Evolutionary conservation across 495 filamentous ascomycete genomes (phyloP).

Genomic region (Apodospora peruviana): DNA sequence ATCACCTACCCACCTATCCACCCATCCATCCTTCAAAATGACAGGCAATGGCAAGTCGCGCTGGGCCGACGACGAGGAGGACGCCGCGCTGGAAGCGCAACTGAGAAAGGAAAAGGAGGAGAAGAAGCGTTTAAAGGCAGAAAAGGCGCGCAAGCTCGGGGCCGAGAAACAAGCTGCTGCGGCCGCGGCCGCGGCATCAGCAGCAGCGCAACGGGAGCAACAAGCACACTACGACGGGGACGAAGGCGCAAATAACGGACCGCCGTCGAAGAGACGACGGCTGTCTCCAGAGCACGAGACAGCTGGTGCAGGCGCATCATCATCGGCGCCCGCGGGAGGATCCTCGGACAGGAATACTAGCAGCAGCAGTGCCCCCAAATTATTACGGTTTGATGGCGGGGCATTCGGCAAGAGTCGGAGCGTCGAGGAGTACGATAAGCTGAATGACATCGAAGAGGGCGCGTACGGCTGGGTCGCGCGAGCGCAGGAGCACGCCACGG

Average conservation of each 20-base stretch:
- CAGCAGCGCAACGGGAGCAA: slow-evolving; percentile 9
- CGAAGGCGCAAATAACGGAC: slow-evolving; percentile 26
- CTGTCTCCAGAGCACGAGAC: slow-evolving; percentile 36
- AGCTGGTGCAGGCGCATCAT: slow-evolving; percentile 5
- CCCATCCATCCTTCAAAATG: slow-evolving; percentile 36
- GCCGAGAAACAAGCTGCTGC: slow-evolving; percentile 44
- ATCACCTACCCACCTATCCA: not conserved
- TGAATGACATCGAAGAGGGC: slow-evolving; percentile 97
- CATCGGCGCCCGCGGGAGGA: not conserved
- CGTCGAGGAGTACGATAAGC: slow-evolving; percentile 81
- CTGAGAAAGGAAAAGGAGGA: slow-evolving; percentile 84
- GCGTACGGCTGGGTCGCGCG: slow-evolving; percentile 92
- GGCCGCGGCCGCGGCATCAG: slow-evolving; percentile 19
- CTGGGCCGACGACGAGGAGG: slow-evolving; percentile 80
- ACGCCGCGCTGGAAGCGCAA: slow-evolving; percentile 64
- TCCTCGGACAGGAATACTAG: slow-evolving; percentile 5
- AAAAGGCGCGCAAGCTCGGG: slow-evolving; percentile 71
- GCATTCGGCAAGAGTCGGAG: slow-evolving; percentile 68
- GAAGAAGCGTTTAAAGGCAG: slow-evolving; percentile 79
- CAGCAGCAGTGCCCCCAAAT: slow-evolving; percentile 27
- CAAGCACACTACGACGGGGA: slow-evolving; percentile 17
- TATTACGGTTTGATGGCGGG: slow-evolving; percentile 65
- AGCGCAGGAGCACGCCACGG: slow-evolving; percentile 72
- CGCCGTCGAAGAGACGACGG: slow-evolving; percentile 53
- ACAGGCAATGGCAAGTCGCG: slow-evolving; percentile 65